A percentile compares a stretch with the other conserved stretches of the same genome.
phyloP scores from a whole-genome alignment of 139 green algal genomes.

The Chlamydomonas incerta region DNA sequence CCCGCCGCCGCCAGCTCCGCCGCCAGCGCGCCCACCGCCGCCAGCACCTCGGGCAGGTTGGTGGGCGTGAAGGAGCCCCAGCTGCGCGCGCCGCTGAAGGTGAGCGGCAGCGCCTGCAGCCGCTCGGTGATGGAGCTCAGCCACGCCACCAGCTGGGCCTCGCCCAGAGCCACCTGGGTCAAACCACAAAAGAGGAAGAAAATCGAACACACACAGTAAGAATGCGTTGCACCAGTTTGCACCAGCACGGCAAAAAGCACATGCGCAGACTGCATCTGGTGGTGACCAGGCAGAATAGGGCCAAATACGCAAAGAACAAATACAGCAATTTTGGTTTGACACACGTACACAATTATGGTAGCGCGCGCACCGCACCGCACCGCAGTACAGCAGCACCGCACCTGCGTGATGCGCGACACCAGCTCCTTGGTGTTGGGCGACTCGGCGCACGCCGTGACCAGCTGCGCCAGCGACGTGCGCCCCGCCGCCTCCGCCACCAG shows the following conservation, averaged over 20 bases:
- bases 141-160: conserved; percentile 32
- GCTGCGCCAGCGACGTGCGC: conserved; percentile 36
- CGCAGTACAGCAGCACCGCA: too few species aligned
- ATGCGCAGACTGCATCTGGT: too few species aligned
- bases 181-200: not conserved
- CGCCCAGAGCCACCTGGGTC: conserved; percentile 27
- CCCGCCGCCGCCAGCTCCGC: conserved; percentile 35
- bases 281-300: too few species aligned
- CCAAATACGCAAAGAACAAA: too few species aligned
- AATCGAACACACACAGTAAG: too few species aligned
- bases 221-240: too few species aligned
- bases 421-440: conserved; percentile 38
- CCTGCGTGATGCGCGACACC: conserved; percentile 30
- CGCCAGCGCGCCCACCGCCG: conserved; percentile 16
- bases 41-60: conserved; percentile 51
- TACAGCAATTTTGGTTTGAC: not conserved
- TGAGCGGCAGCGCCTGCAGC: conserved; percentile 10
- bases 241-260: too few species aligned
- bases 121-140: conserved; percentile 32
- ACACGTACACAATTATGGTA: too few species aligned
- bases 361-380: too few species aligned
- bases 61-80: conserved; percentile 48
- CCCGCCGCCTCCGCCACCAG: conserved; percentile 4
- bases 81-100: conserved; percentile 28
- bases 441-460: conserved; percentile 49